Percentiles rank a stretch among this genome's conserved stretches.
Conservation (phyloP, 2,329 filamentous ascomycete genomes). For the Talaromyces sp. region DNA sequence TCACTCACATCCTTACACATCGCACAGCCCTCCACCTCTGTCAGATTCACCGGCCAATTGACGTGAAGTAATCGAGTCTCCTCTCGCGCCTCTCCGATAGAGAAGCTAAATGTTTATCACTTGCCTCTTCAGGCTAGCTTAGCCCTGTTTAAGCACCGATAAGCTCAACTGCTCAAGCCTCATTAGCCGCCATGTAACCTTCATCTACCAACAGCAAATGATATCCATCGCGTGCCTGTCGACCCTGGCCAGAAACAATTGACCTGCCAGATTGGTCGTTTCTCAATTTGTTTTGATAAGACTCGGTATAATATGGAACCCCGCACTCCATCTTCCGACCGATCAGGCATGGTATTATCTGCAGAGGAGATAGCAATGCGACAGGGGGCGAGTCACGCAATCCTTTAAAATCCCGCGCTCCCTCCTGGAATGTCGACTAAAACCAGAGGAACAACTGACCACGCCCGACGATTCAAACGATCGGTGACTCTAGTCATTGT, state of each 20-base stretch:
- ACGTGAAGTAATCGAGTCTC: neutral
- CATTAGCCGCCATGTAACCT: neutral
- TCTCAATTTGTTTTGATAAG: neutral
- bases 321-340: neutral
- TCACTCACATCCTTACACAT: neutral
- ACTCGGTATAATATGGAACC: neutral
- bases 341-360: neutral
- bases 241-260: neutral
- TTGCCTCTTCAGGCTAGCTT: neutral
- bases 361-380: neutral
- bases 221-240: neutral
- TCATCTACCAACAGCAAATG: conserved; percentile 1
- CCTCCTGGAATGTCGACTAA: neutral
- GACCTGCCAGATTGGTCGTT: conserved; percentile 1
- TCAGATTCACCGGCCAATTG: neutral
- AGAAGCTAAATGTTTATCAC: neutral
- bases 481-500: neutral
- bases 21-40: neutral
- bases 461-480: neutral
- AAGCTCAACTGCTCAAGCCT: neutral
- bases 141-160: neutral
- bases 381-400: neutral
- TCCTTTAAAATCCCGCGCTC: neutral
- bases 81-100: neutral
- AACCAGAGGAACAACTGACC: neutral